Evolutionary conservation across 306 rosid genomes (phyloP), one percentile per base, ranked within the genome.

Genomic region (barrel medic (Medicago truncatula)): DNA sequence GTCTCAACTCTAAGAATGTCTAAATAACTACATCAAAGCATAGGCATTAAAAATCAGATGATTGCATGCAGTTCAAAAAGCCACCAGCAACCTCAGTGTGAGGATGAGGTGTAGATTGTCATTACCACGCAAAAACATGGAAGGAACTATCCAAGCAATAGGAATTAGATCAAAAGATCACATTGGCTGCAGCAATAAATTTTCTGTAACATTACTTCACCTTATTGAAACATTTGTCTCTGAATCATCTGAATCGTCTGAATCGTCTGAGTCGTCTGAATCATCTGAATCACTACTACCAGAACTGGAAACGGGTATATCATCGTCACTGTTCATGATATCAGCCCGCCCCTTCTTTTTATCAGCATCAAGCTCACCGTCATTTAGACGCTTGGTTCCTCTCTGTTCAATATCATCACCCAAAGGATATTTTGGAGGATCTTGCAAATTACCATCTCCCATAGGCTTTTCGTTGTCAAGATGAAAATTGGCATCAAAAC

Each of bases 241-340:
- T 70, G 88, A 80, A 80, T 75, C 87, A 76, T 84, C 89, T 63
- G 98, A 85, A 73, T 58, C 52, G 58, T 84, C 90, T 73, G 98
- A 85, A 83, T 62, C 79, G 54, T 93, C 97, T 18, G 98, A 93
- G 82, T 88, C 96, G 7, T 83, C 88, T 62, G 98, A 85, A 83
- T 59, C 78, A 68, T 93, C 97, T 31, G 98, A 93, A 85, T 88
- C 96, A n/a, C 67, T 61, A 76, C 93, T 88, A 70, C 76, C 82
- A 36, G 96, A 92, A 87, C 93, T 83, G 54, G 97, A 90, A 73
- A 78, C 76, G 40, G 67, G 52, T 57, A 54, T 14, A 70, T 84
- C 93, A 75, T 72, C 80, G 21, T 82, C 94, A 66, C 75, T 72
- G 60, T 80, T 87, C 47, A 76, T 9, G 62, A 41, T 52, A 66